Base-by-base conservation (phyloP, 345 rosid species). In the Aquilaria sinensis region DNA sequence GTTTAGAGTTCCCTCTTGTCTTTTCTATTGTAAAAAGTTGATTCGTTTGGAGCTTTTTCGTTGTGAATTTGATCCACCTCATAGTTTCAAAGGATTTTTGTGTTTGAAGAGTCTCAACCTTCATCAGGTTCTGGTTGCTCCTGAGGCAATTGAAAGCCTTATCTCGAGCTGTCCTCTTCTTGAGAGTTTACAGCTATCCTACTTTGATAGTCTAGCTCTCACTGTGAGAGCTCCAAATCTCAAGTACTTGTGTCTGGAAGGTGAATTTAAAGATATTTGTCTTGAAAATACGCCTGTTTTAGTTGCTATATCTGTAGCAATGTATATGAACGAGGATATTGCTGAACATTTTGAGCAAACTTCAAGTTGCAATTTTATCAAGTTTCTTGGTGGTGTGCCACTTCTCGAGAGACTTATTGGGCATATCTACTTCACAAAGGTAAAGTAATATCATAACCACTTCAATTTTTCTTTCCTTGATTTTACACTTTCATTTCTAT, bases 391-490 rank as follows among this genome's bases (percentile, higher is more conserved):
- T 4, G 83, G 84, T 51, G 91, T 81, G 6, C 91, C 96, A 41
- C 85, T 13, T 70, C 92, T 90, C 52, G 80, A 84, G 78, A 86
- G 71, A 71, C 97, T 88, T n/a, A 61, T 78, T 5, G 96, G 93
- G 43, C 83, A 74, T 56, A 79, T 88, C 68, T 84, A 88, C 82
- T 90, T 90, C 68, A 84, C 93, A 29, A 90, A 88, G 93, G 97
- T 82, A 78, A 64, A 50, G n/a, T 53, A 46, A 2, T 11, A 56
- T 34, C 30, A 23, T 37, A 37, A 23, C 8, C 31, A 8, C 7
- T 37, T 37, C 43, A 37, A 37, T 23, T 23, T 23, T 23, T 23
- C 23, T 23, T 23, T 23, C 33, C 6, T 37, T 41, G 4, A 12
- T 50, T 47, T 67, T 62, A 10, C 45, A 13, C 54, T 51, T 2